phyloP scores from a whole-genome alignment of 1,284 basidiomycete genomes.

The Ganoderma meredithae region DNA sequence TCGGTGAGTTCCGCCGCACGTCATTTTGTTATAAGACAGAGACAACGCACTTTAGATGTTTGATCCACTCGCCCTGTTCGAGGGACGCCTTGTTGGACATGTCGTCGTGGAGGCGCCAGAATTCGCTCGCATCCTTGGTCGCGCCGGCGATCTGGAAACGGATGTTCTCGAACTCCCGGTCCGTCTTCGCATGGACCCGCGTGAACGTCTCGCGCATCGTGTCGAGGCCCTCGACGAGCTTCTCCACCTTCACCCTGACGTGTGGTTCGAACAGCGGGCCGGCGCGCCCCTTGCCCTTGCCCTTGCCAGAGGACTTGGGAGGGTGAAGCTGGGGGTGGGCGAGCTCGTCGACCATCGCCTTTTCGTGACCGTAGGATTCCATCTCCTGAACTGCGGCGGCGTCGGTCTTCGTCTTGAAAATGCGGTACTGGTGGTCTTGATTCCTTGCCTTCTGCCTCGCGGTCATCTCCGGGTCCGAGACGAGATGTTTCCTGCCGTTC shows the following conservation, averaged over 20 bases:
- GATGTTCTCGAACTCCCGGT: constrained; percentile 12
- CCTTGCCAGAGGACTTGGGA: background rate
- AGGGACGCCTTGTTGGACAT: background rate
- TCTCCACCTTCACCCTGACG: constrained; percentile 22
- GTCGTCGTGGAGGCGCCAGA: constrained; percentile 18
- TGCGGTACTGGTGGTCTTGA: background rate
- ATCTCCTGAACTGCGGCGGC: background rate
- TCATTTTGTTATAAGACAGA: background rate
- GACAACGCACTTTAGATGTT: background rate
- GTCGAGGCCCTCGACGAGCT: constrained; percentile 20
- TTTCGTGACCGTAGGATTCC: background rate
- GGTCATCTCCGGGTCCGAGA: background rate
- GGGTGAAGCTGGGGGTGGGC: background rate
- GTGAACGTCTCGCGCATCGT: constrained; percentile 19
- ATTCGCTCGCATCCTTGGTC: constrained; percentile 9
- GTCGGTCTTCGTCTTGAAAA: constrained; percentile 13
- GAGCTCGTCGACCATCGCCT: constrained; percentile 7
- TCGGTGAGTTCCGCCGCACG: background rate
- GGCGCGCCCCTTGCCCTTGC: background rate
- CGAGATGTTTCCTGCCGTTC: constrained; percentile 4
- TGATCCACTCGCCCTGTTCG: background rate
- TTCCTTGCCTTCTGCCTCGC: background rate
- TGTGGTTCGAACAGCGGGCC: constrained; percentile 12
- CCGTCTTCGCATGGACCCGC: constrained; percentile 14
- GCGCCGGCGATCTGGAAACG: constrained; percentile 13